Evolutionary conservation across 1,139 yeast genomes (phyloP), one percentile per base, ranked within the genome.

Genomic region (Protomyces macrosporus): DNA sequence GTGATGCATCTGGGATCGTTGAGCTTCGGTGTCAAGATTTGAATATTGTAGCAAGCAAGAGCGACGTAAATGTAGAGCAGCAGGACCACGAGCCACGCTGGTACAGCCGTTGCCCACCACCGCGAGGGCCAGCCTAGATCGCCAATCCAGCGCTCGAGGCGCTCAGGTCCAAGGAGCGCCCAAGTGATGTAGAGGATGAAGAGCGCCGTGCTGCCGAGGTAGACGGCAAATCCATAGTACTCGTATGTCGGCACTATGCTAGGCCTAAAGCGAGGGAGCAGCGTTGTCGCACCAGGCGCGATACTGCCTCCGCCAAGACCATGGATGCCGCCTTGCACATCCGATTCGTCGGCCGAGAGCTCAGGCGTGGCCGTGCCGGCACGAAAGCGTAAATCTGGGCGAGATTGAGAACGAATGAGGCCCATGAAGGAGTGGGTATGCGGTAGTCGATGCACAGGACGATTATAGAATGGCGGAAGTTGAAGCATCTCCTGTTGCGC

Each of bases 61-160:
- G 85, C 88, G 3, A 88, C 77, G 73, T 90, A 91, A 0, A 81
- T 81, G 71, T 84, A 90, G 7, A 85, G 75, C 88, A 91, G 84
- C 14, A 80, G 74, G 79, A 89, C 83, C 50, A 91, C 76, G 6
- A 86, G 78, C 70, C 82, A 86, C 3, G 87, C 78, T 0, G 96
- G 96, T 0, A 88, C 73, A 0, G 90, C 88, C 59, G 86, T 72
- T 1, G 93, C 86, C 97, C 97, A 90, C 86, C 93, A 89, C 69
- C 90, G 78, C 40, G 90, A 87, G 0, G 96, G 96, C 69, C 85
- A 87, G 74, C 88, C 90, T 69, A 83, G 81, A 12, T 90, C 82
- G 1, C 86, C 83, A 30, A 87, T 67, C 65, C 72, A 70, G 60
- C 82, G 77, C 51, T 88, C 80, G 51, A 83, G 70, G 9, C 71